Evolutionary conservation across 176 grass and related monocot species (phyloP).

Genomic region (Hordeum marinum): DNA sequence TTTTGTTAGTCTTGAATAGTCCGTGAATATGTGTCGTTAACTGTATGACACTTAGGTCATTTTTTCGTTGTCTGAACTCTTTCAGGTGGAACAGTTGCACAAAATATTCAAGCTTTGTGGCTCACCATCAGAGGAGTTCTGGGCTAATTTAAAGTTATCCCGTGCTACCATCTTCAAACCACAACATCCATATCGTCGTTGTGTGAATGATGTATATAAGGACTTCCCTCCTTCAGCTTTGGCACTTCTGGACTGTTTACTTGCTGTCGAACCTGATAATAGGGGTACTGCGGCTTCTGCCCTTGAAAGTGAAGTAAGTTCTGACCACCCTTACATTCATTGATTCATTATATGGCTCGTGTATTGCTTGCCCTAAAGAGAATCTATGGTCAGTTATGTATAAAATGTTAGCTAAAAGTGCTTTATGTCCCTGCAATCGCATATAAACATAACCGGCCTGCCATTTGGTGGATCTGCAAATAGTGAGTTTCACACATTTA

Average conservation of each 20-base stretch:
- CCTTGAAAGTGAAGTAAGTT: conserved; percentile 80
- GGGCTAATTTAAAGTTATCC: conserved; percentile 11
- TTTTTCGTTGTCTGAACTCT: background rate
- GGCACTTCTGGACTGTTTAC: conserved; percentile 69
- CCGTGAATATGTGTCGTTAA: background rate
- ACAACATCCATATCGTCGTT: conserved; percentile 18
- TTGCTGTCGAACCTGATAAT: conserved; percentile 77
- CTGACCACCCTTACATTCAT: conserved; percentile 9
- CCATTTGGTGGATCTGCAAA: background rate
- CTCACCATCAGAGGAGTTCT: conserved; percentile 24
- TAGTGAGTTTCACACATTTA: background rate
- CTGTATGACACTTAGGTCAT: background rate
- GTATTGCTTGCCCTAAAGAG: background rate
- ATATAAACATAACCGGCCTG: background rate
- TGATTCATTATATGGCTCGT: conserved; percentile 2
- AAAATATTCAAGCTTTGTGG: conserved; percentile 20
- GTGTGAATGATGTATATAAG: conserved; percentile 32
- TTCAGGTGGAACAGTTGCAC: conserved; percentile 21
- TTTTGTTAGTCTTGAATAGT: background rate
- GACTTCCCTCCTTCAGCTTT: conserved; percentile 75
- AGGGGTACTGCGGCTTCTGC: conserved; percentile 77
- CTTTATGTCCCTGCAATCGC: background rate
- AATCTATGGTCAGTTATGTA: background rate
- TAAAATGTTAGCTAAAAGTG: conserved; percentile 12
- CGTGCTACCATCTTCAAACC: conserved; percentile 22